Base-by-base conservation (phyloP, 75 land plant genomes). In the Pinus tabuliformis region DNA sequence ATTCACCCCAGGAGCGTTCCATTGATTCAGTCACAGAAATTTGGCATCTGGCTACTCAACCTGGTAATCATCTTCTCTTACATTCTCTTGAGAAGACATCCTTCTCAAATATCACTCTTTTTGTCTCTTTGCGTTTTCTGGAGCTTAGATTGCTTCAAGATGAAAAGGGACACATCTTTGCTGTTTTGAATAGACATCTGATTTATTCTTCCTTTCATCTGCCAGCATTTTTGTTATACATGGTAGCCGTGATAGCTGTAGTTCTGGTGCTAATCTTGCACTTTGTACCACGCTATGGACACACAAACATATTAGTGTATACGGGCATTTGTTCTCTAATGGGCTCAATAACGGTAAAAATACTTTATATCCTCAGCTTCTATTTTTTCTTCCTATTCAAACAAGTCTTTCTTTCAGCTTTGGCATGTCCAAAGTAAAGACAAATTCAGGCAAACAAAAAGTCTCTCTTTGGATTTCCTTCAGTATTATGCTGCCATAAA, bases 281-380 rank as follows among this genome's bases (percentile, higher is more conserved):
- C 68, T 94, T 92, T 85, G 93, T 85, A 65, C 93, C 95, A 36
- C 89, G 74, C 18, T 96, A 79, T 81, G 99, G 99, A 73, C 94
- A 94, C 57, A 87, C 91, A 84, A 89, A 96, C 62, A 84, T 96
- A 52, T 76, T 96, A 87, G 85, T 96, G 7, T 96, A 91, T 80
- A 83, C 94, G 83, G 97, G 95, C 68, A 90, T 96, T 49, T 96
- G 97, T 86, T 96, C 99, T 54, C 77, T 96, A 60, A 81, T 94
- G 83, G 99, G 97, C 66, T 89, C 99, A 42, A 63, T 96, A 20
- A 92, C 99, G 83, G 99, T 96, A 90, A 58, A 36, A 6, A 39
- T 58, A 1, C 76, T 76, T 28, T 18, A 17, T 22, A 58, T 20
- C 22, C 24, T 75, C 45, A 2, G n/a, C 63, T 28, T 58, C 14